Base-by-base conservation (phyloP, 768 basidiomycete species). In the Gautieria morchelliformis region DNA sequence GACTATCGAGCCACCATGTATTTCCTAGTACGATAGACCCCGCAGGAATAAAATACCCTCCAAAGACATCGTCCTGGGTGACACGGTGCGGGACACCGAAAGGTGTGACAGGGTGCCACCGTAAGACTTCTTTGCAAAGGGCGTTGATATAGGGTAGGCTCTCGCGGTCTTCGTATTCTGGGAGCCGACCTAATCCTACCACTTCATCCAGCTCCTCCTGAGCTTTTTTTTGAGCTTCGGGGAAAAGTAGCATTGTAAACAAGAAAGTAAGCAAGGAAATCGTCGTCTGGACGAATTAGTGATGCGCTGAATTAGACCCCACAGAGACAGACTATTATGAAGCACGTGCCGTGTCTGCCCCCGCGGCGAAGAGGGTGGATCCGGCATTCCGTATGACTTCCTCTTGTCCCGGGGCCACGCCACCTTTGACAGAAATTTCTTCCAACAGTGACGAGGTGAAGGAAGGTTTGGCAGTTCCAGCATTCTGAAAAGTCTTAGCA, bases 321-420 rank as follows among this genome's bases (percentile, higher is more conserved):
- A 7, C 27, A 9, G 27, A 5, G 33, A 22, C 27, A 27, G 27
- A 3, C 3, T 5, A 27, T 27, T 27, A 8, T 17, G 33, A 19
- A 5, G 9, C 33, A 46, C 35, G 5, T 17, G 74, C 75, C 37
- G 74, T 76, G 60, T 74, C 75, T 4, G 74, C 70, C 2, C 75
- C 75, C 48, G 74, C 73, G 32, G 69, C 71, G 5, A 27, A 27
- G 27, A 27, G 27, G 27, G 27, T 27, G 5, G 27, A 27, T 27
- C 27, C 27, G 2, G 27, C 27, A 5, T 27, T 5, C 27, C 27
- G 27, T 27, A 27, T 27, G 27, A 27, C 27, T 27, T 27, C 27
- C 27, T 27, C 27, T 27, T 27, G 27, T 27, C 27, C 27, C 5
- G 27, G 27, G 5, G 27, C 2, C 27, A 5, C 27, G 5, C 5